Base-by-base conservation (phyloP, 768 basidiomycete genomes). In the Lactifluus echinatus region DNA sequence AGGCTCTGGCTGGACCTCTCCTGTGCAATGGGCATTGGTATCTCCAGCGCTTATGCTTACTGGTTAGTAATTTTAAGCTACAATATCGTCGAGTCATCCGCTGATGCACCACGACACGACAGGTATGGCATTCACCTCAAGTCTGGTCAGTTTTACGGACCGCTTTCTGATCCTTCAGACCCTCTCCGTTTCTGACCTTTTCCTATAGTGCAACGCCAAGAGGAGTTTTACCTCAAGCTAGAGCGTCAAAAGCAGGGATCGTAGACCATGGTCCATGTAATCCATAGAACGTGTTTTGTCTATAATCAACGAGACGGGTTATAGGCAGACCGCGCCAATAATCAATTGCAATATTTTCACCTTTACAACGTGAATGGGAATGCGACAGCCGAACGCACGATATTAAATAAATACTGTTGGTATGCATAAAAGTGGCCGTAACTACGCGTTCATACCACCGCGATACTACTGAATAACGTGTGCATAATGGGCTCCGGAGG, bases 121-220 rank as follows among this genome's bases (percentile, higher is more conserved):
- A 92, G 91, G 91, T 91, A 93, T 75, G 85, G 87, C 60, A 68
- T 75, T 70, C 90, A 94, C 72, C 74, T 93, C 67, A 85, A 85
- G 71, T 55, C 69, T 63, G 74, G 91, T 92, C 69, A 77, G 91
- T 51, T 48, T n/a, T 55, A 31, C 44, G 24, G 53, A 26, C 19
- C 34, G 56, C n/a, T 26, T 44, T 46, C 40, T 6, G 39, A 15
- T 43, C 3, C 53, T 5, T 47, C 40, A 19, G 43, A 24, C 31
- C 23, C 14, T 21, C 43, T 36, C 1, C 6, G 49, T 14, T 49
- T 24, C 40, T 50, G 19, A 51, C n/a, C 23, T 31, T 31, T 31
- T 31, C 34, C 15, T 36, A 15, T 43, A 95, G 92, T 92, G 57
- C 84, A 85, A 66, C 79, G 76, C 55, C 87, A 89, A 69, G 93